Base-by-base conservation (phyloP, 805 yeast genomes). In the Sporopachydermia lactativora region DNA sequence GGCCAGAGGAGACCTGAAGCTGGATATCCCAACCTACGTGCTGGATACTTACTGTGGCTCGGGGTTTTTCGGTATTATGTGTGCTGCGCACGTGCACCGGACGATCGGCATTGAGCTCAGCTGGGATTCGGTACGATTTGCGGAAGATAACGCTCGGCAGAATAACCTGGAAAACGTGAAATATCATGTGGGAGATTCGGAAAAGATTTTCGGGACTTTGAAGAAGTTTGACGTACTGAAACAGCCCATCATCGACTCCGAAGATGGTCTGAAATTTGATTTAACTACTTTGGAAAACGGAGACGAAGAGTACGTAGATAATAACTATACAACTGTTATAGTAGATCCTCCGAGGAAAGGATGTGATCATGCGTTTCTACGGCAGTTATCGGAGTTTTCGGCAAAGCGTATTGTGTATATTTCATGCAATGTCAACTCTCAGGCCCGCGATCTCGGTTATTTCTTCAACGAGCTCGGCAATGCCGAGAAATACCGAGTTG, bases 271-370 rank as follows among this genome's bases (percentile, higher is more conserved):
- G 13, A 24, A 24, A 24, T 24, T 24, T 24, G 31, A 24, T 24
- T n/a, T 24, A 24, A 8, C 31, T n/a, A 24, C 8, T 8, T 24
- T 24, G 8, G 31, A 24, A 8, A 24, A 24, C 8, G 8, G 13
- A 8, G 13, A 24, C 8, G 31, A 24, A 24, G 31, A 24, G n/a
- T 24, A 24, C n/a, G n/a, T 24, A 8, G 31, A 24, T 24, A 24
- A 24, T n/a, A 24, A 24, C n/a, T 24, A 8, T n/a, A 92, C 97
- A 0, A 76, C 95, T 6, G 92, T 92, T 31, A 86, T 92, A 43
- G 71, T 92, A 52, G 98, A 92, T 59, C 98, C 98, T 3, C 95
- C 97, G 36, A 76, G 98, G 58, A 92, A 89, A 59, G 98, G 98
- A 2, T 89, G 97, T 59, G 96, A 88, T 58, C 81, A 77, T 40